Conservation (phyloP, 1,139 yeast species). For the Sugiyamaella japonica region DNA sequence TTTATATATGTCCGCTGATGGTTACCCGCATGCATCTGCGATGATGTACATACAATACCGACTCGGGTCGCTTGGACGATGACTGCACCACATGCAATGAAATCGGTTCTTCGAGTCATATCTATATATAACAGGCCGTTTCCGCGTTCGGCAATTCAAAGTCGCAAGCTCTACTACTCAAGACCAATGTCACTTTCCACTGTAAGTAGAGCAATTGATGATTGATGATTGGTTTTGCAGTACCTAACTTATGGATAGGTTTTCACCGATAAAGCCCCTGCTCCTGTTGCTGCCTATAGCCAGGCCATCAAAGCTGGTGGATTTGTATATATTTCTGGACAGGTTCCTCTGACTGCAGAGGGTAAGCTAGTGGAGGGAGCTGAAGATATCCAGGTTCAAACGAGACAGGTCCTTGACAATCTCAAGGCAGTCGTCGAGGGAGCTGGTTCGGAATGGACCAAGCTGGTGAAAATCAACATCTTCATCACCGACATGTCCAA, state of each 20-base stretch:
- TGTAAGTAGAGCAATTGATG: slow-evolving; percentile 2
- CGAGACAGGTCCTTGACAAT: slow-evolving; percentile 82
- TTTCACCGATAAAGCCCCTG: slow-evolving; percentile 74
- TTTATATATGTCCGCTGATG: neutral
- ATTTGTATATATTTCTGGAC: slow-evolving; percentile 90
- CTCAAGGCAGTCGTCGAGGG: slow-evolving; percentile 75
- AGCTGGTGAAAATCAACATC: slow-evolving; percentile 80
- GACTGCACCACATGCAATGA: neutral
- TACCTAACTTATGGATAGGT: slow-evolving; percentile 5
- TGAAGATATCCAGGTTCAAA: slow-evolving; percentile 64
- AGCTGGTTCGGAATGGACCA: slow-evolving; percentile 76
- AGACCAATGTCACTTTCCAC: slow-evolving; percentile 11
- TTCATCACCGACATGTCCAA: slow-evolving; percentile 86
- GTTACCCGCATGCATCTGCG: slow-evolving; percentile 10
- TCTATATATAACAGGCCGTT: neutral
- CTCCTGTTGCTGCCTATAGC: slow-evolving; percentile 93
- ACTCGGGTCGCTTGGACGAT: neutral
- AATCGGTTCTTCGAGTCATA: slow-evolving; percentile 4
- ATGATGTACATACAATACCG: neutral
- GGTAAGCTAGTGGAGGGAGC: slow-evolving; percentile 70
- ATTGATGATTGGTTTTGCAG: neutral
- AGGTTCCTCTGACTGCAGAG: slow-evolving; percentile 85
- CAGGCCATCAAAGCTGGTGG: slow-evolving; percentile 78
- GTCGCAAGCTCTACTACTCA: neutral
- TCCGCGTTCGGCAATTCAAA: neutral